These are phyloP conservation scores for Pythium myriotylum DNA, from an alignment of 352 stramenopile species.

Conservation along the genomic window DNA sequence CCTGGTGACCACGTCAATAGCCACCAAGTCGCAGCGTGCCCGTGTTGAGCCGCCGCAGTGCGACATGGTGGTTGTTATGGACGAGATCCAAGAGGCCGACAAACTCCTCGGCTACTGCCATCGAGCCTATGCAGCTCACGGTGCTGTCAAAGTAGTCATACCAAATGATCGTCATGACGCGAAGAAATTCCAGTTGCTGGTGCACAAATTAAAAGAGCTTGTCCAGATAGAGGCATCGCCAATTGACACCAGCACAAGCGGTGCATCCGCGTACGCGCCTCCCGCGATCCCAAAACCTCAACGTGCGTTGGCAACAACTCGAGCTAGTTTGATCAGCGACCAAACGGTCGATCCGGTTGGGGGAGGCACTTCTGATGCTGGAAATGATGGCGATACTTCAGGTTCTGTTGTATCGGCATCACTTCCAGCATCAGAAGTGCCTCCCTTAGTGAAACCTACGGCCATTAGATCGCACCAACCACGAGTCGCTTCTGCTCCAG, in stretches of 20 bases:
- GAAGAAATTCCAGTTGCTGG: slow-evolving; percentile 66
- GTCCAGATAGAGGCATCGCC: slow-evolving; percentile 39
- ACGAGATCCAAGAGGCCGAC: slow-evolving; percentile 69
- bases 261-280: too few species aligned
- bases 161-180: slow-evolving; percentile 34
- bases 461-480: too few species aligned
- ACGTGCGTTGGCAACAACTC: too few species aligned
- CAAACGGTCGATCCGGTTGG: too few species aligned
- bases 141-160: slow-evolving; percentile 77
- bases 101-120: slow-evolving; percentile 76
- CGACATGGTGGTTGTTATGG: slow-evolving; percentile 77
- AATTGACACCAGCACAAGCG: neutral
- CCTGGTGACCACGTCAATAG: slow-evolving; percentile 82
- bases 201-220: slow-evolving; percentile 64
- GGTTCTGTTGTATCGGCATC: too few species aligned
- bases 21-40: slow-evolving; percentile 49
- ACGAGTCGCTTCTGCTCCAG: neutral
- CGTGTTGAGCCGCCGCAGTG: slow-evolving; percentile 46
- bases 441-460: too few species aligned
- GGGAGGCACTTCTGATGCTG: too few species aligned
- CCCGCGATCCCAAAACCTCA: too few species aligned
- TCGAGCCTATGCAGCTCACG: slow-evolving; percentile 39
- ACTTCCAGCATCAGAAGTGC: too few species aligned
- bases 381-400: too few species aligned
- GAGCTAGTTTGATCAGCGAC: too few species aligned